phyloP scores from a whole-genome alignment of 1,139 yeast species.

The Hanseniaspora uvarum region DNA sequence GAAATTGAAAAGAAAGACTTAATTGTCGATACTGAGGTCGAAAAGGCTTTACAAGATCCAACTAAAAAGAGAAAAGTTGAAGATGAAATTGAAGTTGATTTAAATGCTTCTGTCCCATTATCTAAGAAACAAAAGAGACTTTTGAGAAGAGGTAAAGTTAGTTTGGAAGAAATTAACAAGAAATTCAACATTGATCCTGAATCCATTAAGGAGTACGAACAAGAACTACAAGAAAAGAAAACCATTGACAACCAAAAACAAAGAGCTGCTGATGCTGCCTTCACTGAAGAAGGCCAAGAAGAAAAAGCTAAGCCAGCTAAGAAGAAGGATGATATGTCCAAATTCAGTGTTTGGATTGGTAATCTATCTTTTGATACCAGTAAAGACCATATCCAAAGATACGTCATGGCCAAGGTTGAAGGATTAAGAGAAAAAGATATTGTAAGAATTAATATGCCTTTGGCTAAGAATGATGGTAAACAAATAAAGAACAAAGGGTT shows the following conservation, averaged over 20 bases:
- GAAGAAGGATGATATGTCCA: slow-evolving; percentile 34
- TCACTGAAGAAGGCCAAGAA: slow-evolving; percentile 29
- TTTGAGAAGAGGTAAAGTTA: slow-evolving; percentile 61
- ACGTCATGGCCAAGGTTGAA: slow-evolving; percentile 50
- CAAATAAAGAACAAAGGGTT: slow-evolving; percentile 62
- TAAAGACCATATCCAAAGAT: slow-evolving; percentile 60
- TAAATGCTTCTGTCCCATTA: slow-evolving; percentile 66
- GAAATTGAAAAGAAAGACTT: slow-evolving; percentile 29
- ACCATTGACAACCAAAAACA: slow-evolving; percentile 21
- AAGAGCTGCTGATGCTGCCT: slow-evolving; percentile 18
- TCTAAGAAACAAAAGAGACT: slow-evolving; percentile 87
- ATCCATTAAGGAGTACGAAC: slow-evolving; percentile 31
- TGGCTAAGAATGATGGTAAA: slow-evolving; percentile 41
- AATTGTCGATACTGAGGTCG: slow-evolving; percentile 20
- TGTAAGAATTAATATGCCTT: slow-evolving; percentile 56
- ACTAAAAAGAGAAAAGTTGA: slow-evolving; percentile 34
- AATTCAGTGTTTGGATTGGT: slow-evolving; percentile 87
- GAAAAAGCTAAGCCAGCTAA: slow-evolving; percentile 27
- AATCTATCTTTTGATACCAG: slow-evolving; percentile 79
- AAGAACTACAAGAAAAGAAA: slow-evolving; percentile 27
- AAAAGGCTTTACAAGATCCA: slow-evolving; percentile 28
- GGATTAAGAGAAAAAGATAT: slow-evolving; percentile 40
- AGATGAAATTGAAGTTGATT: slow-evolving; percentile 68
- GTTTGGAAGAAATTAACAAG: slow-evolving; percentile 46
- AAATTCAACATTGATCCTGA: slow-evolving; percentile 36